Percentiles rank a stretch among this genome's conserved stretches.
Conservation (phyloP, 768 basidiomycete species). For the Termitomyces titanicus region DNA sequence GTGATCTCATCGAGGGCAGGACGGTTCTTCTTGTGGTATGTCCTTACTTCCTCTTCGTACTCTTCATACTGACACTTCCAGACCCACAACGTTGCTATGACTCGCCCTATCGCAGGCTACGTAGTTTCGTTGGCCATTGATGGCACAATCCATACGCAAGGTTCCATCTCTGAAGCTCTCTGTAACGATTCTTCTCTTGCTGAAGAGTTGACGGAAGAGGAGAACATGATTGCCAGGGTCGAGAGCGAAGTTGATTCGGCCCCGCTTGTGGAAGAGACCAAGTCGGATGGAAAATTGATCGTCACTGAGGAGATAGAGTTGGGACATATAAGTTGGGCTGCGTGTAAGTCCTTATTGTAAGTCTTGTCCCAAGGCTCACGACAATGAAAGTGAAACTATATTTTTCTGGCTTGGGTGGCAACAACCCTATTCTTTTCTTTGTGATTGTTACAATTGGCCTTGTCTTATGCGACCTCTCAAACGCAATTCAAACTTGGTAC, state of each 20-base stretch:
- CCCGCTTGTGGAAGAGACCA: constrained; percentile 17
- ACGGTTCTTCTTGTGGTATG: constrained; percentile 80
- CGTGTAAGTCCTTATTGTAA: constrained; percentile 26
- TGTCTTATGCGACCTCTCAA: constrained; percentile 19
- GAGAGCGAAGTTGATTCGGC: constrained; percentile 22
- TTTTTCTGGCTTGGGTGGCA: constrained; percentile 34
- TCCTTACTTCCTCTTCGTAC: neutral
- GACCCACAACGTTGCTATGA: constrained; percentile 53
- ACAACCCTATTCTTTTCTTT: constrained; percentile 31
- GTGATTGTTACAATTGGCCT: constrained; percentile 20
- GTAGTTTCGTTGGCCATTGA: constrained; percentile 53
- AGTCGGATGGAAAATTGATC: constrained; percentile 56
- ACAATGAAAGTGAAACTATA: constrained; percentile 31
- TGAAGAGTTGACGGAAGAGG: constrained; percentile 25
- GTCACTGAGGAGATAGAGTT: constrained; percentile 59
- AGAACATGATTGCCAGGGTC: constrained; percentile 23
- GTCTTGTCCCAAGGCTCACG: constrained; percentile 18
- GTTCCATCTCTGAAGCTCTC: constrained; percentile 47
- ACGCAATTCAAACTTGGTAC: constrained; percentile 36
- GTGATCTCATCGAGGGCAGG: constrained; percentile 72
- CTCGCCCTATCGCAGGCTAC: constrained; percentile 48
- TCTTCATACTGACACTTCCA: constrained; percentile 10
- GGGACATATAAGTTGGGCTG: constrained; percentile 54
- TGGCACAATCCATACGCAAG: constrained; percentile 48
- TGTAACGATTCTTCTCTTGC: constrained; percentile 32